Evolutionary conservation across 177 flowering plant genomes (phyloP).

Genomic region (Vitis hybrid): DNA sequence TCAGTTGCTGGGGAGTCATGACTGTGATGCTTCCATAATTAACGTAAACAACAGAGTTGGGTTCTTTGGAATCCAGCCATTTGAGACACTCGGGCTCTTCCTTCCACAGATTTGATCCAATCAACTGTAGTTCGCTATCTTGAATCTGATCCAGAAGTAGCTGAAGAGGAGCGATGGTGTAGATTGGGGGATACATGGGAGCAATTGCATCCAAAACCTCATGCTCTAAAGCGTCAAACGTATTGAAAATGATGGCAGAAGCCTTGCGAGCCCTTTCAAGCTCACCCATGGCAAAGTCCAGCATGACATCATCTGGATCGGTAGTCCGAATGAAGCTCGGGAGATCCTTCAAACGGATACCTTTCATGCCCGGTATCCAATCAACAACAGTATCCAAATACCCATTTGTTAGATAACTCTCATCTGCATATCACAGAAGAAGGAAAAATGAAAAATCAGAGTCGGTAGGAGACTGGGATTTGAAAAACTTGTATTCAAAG

Average conservation of each 20-base stretch:
- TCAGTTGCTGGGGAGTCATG: not conserved
- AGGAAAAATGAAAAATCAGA: not conserved
- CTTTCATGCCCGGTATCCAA: constrained; percentile 9
- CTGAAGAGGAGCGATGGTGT: constrained; percentile 2
- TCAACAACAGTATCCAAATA: constrained; percentile 10
- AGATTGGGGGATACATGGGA: not conserved
- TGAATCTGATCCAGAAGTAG: not conserved
- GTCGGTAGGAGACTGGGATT: not conserved
- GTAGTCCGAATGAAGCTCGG: too few species aligned
- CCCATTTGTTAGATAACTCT: constrained; percentile 10
- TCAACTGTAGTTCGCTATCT: not conserved
- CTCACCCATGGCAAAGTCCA: too few species aligned
- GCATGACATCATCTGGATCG: too few species aligned
- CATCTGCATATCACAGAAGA: not conserved
- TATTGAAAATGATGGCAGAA: too few species aligned
- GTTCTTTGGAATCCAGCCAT: too few species aligned
- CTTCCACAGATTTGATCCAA: not conserved
- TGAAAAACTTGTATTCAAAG: not conserved
- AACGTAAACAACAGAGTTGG: too few species aligned
- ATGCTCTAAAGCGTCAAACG: not conserved
- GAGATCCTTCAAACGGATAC: too few species aligned
- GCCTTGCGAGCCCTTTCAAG: too few species aligned
- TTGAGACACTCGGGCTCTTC: not conserved
- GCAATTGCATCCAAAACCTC: constrained; percentile 2
- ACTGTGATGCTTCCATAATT: not conserved